Percentiles rank a stretch among this genome's conserved stretches.
phyloP scores from a whole-genome alignment of 768 basidiomycete species.

The Gelatoporia subvermispora region DNA sequence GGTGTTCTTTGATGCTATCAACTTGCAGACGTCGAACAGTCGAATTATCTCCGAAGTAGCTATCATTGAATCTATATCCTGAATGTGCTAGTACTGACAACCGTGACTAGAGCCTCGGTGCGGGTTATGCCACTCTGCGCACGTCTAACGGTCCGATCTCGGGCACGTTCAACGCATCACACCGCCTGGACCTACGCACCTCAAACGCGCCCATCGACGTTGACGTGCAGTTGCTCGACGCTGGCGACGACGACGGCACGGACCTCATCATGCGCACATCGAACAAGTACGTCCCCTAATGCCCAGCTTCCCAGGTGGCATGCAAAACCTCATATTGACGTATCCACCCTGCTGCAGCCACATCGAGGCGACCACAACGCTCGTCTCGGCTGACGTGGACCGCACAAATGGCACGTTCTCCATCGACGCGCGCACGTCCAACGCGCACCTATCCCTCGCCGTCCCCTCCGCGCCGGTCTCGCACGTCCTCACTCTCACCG shows the following conservation, averaged over 20 bases:
- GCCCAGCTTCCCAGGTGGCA: too few species aligned
- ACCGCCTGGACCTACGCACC: conserved; percentile 26
- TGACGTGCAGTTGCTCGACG: conserved; percentile 32
- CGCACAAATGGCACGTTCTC: conserved; percentile 27
- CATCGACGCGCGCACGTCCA: conserved; percentile 28
- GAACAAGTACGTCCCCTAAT: conserved; percentile 42
- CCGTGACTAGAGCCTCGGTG: conserved; percentile 27
- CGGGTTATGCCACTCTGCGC: conserved; percentile 15
- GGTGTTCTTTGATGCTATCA: conserved; percentile 24
- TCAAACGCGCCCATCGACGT: conserved; percentile 31
- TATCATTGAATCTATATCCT: too few species aligned
- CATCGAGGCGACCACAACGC: conserved; percentile 14
- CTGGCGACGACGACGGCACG: conserved; percentile 18
- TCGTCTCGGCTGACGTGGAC: conserved; percentile 8
- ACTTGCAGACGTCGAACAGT: conserved; percentile 19
- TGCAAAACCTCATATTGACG: too few species aligned
- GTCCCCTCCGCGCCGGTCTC: conserved; percentile 30
- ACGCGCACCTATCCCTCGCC: conserved; percentile 26
- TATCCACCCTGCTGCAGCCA: conserved; percentile 3
- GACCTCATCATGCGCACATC: conserved; percentile 31
- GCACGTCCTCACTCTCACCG: conserved; percentile 27
- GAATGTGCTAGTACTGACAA: too few species aligned
- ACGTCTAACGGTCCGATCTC: conserved; percentile 31
- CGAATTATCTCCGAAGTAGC: conserved; percentile 26
- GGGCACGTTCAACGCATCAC: conserved; percentile 31